Percentiles rank a stretch among this genome's conserved stretches.
Evolutionary conservation across 2,329 filamentous ascomycete genomes (phyloP).

Genomic region (Cephalotrichum gorgonifer): DNA sequence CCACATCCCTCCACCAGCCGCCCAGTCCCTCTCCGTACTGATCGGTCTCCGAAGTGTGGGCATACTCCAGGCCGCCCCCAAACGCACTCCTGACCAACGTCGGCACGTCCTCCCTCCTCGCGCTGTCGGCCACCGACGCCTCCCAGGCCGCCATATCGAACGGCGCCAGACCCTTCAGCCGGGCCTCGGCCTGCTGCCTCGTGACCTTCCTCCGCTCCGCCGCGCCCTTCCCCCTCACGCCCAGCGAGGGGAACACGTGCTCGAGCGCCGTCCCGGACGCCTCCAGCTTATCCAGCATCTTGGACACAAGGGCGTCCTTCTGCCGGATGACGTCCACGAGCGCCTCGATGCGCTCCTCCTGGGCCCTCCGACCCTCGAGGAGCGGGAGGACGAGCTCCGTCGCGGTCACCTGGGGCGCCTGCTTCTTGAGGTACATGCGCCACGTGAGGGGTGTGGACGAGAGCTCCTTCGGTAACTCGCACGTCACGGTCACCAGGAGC

Average conservation of each 20-base stretch:
- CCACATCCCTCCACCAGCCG: not conserved
- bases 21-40: not conserved
- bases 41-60: not conserved
- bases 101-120: not conserved
- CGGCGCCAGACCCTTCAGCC: conserved; percentile 39
- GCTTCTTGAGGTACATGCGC: conserved; percentile 47
- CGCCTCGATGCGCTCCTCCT: conserved; percentile 27
- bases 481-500: conserved; percentile 43
- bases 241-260: conserved; percentile 34
- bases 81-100: not conserved
- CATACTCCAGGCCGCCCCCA: conserved; percentile 1
- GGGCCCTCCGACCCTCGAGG: conserved; percentile 32
- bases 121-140: not conserved
- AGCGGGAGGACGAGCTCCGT: conserved; percentile 42
- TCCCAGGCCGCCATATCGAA: conserved; percentile 20
- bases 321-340: conserved; percentile 31
- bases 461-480: conserved; percentile 50
- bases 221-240: conserved; percentile 35
- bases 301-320: conserved; percentile 41
- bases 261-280: conserved; percentile 40
- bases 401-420: conserved; percentile 28
- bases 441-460: conserved; percentile 45
- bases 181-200: conserved; percentile 32
- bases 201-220: conserved; percentile 35
- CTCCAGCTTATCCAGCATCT: conserved; percentile 43